Percentiles rank a stretch among this genome's conserved stretches.
phyloP scores from a whole-genome alignment of 2,329 filamentous ascomycete genomes.

The Fusarium pseudonygamai region DNA sequence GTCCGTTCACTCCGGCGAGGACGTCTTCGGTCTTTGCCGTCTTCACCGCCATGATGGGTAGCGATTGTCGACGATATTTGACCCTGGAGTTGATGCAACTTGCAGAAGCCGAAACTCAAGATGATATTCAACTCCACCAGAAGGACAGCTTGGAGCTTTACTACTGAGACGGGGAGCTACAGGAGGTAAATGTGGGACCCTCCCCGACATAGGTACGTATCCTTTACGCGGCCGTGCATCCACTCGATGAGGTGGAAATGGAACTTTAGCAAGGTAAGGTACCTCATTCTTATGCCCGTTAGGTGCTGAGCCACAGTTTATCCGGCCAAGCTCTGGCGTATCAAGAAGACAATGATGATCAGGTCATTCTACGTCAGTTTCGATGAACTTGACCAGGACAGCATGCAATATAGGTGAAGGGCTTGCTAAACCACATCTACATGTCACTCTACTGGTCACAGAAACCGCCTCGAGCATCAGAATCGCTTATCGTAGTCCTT shows the following conservation, averaged over 20 bases:
- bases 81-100: conserved; percentile 47
- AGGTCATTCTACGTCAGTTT: conserved; percentile 35
- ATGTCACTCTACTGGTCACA: neutral
- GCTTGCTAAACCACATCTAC: neutral
- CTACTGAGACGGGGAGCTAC: conserved; percentile 24
- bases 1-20: conserved; percentile 80
- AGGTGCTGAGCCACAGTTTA: conserved; percentile 34
- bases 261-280: neutral
- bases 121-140: conserved; percentile 41
- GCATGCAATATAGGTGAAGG: neutral
- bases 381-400: neutral
- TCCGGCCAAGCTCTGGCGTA: conserved; percentile 26
- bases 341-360: conserved; percentile 17
- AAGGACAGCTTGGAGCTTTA: conserved; percentile 60
- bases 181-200: conserved; percentile 21
- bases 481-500: neutral
- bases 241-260: neutral
- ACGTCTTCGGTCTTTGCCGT: conserved; percentile 58
- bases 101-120: conserved; percentile 42
- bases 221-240: neutral
- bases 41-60: conserved; percentile 57
- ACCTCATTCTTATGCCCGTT: neutral
- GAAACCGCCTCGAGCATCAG: neutral
- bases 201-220: conserved; percentile 37
- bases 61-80: conserved; percentile 45